Evolutionary conservation across 257 asterid species (phyloP).

Genomic region (Salvia splendens): DNA sequence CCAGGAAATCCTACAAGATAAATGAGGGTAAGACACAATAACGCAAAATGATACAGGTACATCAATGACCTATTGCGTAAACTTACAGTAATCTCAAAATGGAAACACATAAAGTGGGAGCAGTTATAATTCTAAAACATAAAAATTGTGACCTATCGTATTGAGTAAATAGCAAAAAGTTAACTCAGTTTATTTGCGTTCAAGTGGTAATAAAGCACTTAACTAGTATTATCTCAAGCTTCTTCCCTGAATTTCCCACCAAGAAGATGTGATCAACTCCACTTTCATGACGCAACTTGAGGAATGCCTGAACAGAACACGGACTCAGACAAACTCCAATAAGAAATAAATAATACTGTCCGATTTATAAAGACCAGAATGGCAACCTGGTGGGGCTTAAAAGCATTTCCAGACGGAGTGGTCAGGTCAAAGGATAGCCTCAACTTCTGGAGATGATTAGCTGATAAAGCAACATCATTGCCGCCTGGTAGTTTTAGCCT

Average conservation of each 20-base stretch:
- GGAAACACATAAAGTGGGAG: slow-evolving; percentile 1
- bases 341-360: slow-evolving; percentile 7
- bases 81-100: slow-evolving; percentile 13
- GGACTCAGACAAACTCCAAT: slow-evolving; percentile 26
- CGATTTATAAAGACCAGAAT: slow-evolving; percentile 18
- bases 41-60: neutral
- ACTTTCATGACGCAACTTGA: slow-evolving; percentile 76
- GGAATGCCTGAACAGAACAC: slow-evolving; percentile 68
- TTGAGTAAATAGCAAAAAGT: slow-evolving; percentile 12
- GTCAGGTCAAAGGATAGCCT: slow-evolving; percentile 64
- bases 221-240: slow-evolving; percentile 73
- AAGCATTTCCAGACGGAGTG: slow-evolving; percentile 74
- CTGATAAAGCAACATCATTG: slow-evolving; percentile 62
- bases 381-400: slow-evolving; percentile 89
- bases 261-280: slow-evolving; percentile 89
- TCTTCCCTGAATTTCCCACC: slow-evolving; percentile 69
- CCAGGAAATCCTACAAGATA: slow-evolving; percentile 89
- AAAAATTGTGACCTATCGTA: slow-evolving; percentile 14
- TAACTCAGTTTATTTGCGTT: neutral
- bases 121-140: slow-evolving; percentile 11
- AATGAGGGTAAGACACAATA: slow-evolving; percentile 25
- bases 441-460: slow-evolving; percentile 96
- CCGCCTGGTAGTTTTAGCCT: slow-evolving; percentile 68
- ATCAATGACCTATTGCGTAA: neutral
- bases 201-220: slow-evolving; percentile 42